Conservation (phyloP, 306 rosid species). For the Argentina anserina region DNA sequence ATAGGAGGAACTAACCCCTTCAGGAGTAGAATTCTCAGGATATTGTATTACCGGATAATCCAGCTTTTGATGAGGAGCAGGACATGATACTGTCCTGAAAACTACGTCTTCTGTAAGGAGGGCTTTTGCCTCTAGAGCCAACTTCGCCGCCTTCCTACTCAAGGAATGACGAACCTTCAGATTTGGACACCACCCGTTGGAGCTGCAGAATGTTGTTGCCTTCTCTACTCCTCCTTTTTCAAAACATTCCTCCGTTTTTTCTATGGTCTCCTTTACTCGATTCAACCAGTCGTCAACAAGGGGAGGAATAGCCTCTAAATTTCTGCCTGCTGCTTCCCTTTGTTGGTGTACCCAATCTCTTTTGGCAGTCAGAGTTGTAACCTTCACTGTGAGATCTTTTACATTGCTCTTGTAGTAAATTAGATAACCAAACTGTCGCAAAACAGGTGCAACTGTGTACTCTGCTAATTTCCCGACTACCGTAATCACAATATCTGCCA, state of each 20-base stretch:
- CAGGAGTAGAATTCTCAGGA: neutral
- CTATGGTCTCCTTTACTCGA: neutral
- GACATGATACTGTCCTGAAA: neutral
- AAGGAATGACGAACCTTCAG: neutral
- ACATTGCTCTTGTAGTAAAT: neutral
- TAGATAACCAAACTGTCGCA: neutral
- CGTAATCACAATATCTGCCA: neutral
- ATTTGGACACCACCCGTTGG: constrained; percentile 8
- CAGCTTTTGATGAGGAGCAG: neutral
- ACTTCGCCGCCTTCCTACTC: constrained; percentile 17
- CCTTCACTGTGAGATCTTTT: neutral
- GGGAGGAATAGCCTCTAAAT: neutral
- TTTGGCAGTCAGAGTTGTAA: neutral
- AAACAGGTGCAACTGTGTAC: neutral
- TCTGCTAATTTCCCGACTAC: neutral
- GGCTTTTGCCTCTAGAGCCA: neutral
- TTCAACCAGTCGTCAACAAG: neutral
- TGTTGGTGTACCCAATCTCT: neutral
- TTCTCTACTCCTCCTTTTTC: neutral
- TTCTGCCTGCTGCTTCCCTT: neutral
- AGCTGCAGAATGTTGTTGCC: constrained; percentile 1
- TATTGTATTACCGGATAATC: neutral
- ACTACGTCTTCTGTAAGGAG: neutral
- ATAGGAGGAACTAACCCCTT: neutral
- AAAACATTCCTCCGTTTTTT: neutral